Evolutionary conservation across 2,329 filamentous ascomycete genomes (phyloP).

Genomic region (Ceratocystiopsis sp.): DNA sequence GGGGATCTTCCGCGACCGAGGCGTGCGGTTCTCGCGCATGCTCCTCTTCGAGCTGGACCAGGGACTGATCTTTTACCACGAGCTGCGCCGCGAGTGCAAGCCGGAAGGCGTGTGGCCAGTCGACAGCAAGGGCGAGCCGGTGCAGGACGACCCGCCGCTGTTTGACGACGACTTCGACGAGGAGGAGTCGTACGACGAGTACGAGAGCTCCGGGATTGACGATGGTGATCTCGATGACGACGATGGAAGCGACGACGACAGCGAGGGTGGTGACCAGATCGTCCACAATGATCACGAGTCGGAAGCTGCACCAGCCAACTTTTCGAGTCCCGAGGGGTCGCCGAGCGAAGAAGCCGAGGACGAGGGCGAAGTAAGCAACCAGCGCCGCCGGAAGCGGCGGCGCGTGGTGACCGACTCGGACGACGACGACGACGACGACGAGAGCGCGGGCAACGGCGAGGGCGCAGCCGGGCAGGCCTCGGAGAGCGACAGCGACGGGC

Average conservation of each 20-base stretch:
- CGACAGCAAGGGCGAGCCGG: not conserved
- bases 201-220: slow-evolving; percentile 4
- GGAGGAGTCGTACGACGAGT: not conserved
- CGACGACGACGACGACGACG: slow-evolving; percentile 3
- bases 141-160: slow-evolving; percentile 1
- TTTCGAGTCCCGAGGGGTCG: slow-evolving; percentile 4
- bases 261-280: not conserved
- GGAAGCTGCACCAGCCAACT: not conserved
- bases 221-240: not conserved
- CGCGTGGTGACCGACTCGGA: slow-evolving; percentile 7
- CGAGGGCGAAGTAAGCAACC: not conserved
- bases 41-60: slow-evolving; percentile 3
- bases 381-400: slow-evolving; percentile 3
- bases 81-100: not conserved
- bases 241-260: not conserved
- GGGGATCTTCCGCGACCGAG: not conserved
- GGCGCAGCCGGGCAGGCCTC: too few relatives aligned
- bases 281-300: not conserved
- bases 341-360: not conserved
- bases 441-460: not conserved
- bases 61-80: not conserved
- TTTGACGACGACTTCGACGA: not conserved
- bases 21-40: slow-evolving; percentile 7
- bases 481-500: too few relatives aligned
- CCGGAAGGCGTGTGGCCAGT: slow-evolving; percentile 6